phyloP scores from a whole-genome alignment of 1,139 yeast genomes.

The Yamadazyma jaroonii region DNA sequence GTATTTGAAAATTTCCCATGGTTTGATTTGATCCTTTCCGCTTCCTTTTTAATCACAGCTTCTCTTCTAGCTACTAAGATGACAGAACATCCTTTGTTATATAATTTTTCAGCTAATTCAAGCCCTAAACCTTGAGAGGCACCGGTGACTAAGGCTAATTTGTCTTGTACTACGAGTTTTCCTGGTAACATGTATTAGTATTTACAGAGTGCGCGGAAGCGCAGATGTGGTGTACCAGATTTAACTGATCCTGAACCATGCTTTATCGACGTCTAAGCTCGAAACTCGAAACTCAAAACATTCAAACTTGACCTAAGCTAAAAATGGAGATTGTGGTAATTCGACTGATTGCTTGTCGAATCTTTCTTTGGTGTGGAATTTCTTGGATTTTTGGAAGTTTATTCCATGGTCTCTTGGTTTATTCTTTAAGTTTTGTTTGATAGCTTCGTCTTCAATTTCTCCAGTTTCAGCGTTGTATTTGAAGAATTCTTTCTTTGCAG shows the following conservation, averaged over 20 bases:
- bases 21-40: neutral
- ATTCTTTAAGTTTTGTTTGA: conserved; percentile 31
- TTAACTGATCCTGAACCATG: neutral
- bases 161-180: conserved; percentile 38
- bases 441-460: conserved; percentile 21
- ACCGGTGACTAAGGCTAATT: conserved; percentile 80
- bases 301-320: too few species aligned
- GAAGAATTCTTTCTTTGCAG: conserved; percentile 60
- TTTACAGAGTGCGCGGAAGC: conserved; percentile 1
- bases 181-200: conserved; percentile 22
- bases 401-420: conserved; percentile 29
- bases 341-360: conserved; percentile 11
- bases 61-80: conserved; percentile 75
- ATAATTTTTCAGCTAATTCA: conserved; percentile 65
- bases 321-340: conserved; percentile 38
- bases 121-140: conserved; percentile 96
- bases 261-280: neutral
- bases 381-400: conserved; percentile 33
- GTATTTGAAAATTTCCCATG: neutral
- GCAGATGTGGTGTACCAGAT: neutral
- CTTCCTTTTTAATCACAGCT: conserved; percentile 22
- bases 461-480: conserved; percentile 26
- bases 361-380: conserved; percentile 34
- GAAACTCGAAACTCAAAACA: too few species aligned
- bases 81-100: conserved; percentile 58